A percentile compares a stretch with the other conserved stretches of the same genome.
These are phyloP conservation scores for Canavalia gladiata DNA, from an alignment of 306 rosid species.

Conservation along the genomic window DNA sequence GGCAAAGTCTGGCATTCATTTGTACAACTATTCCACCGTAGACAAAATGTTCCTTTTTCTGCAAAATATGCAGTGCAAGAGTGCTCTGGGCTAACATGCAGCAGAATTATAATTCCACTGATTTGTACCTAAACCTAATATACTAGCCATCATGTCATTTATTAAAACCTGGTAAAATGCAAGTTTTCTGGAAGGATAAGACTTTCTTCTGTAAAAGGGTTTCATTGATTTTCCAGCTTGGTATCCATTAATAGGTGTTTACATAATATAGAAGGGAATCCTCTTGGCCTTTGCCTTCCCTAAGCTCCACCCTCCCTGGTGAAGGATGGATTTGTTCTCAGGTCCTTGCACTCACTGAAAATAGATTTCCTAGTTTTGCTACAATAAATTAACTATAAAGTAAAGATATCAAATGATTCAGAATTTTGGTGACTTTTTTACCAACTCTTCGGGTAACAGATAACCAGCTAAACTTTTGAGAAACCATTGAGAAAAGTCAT, in stretches of 20 bases:
- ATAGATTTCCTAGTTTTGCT: neutral
- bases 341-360: neutral
- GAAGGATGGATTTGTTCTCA: slow-evolving; percentile 6
- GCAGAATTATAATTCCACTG: neutral
- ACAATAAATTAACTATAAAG: neutral
- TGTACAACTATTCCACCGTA: slow-evolving; percentile 1
- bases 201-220: neutral
- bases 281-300: neutral
- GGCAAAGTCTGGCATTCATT: neutral
- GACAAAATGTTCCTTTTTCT: neutral
- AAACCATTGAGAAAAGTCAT: neutral
- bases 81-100: neutral
- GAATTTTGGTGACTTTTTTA: neutral
- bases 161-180: slow-evolving; percentile 19
- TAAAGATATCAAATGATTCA: neutral
- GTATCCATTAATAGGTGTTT: neutral
- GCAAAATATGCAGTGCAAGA: neutral
- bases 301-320: neutral
- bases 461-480: neutral
- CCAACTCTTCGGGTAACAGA: neutral
- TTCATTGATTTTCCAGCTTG: slow-evolving; percentile 3
- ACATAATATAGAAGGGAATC: neutral
- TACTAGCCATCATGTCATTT: neutral
- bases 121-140: neutral
- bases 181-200: neutral